Percentiles rank a stretch among this genome's conserved stretches.
Conservation (phyloP, 805 yeast genomes). For the Blastobotrys muscicola region DNA sequence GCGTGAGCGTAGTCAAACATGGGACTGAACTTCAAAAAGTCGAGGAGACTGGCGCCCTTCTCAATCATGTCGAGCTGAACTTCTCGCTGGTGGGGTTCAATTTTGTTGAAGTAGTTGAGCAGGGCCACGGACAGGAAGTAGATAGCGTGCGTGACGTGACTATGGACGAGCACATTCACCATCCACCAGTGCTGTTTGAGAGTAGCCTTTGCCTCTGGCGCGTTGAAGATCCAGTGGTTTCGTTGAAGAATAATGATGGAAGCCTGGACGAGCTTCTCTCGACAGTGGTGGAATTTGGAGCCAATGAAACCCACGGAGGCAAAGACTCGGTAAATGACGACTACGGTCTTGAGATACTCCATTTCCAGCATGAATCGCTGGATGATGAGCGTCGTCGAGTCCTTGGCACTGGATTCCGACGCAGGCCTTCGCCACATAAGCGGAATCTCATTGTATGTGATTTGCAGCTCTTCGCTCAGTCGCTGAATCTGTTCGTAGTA, state of each 20-base stretch:
- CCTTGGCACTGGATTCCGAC: conserved; percentile 12
- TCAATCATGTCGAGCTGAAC: conserved; percentile 8
- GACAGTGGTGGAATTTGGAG: conserved; percentile 6
- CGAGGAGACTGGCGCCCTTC: conserved; percentile 4
- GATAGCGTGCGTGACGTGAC: conserved; percentile 15
- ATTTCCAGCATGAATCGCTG: conserved; percentile 24
- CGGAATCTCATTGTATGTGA: conserved; percentile 19
- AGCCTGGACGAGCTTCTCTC: conserved; percentile 11
- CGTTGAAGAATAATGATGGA: conserved; percentile 11
- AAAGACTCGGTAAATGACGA: conserved; percentile 22
- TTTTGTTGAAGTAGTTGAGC: conserved; percentile 10
- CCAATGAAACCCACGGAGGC: conserved; percentile 9
- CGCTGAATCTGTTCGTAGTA: conserved; percentile 15
- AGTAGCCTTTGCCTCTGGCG: conserved; percentile 7
- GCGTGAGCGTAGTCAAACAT: conserved; percentile 10
- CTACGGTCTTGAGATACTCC: conserved; percentile 21
- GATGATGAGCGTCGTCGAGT: conserved; percentile 18
- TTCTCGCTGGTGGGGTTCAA: conserved; percentile 6
- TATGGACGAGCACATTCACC: conserved; percentile 5
- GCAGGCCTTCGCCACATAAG: conserved; percentile 15
- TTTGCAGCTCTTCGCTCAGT: conserved; percentile 20
- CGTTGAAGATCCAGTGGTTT: conserved; percentile 13
- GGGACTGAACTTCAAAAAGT: conserved; percentile 6
- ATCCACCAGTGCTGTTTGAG: conserved; percentile 11
- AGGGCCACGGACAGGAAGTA: conserved; percentile 11